Evolutionary conservation across 2,329 filamentous ascomycete species (phyloP), one percentile per base, ranked within the genome.

Genomic region (Rhynchosporium graminicola): DNA sequence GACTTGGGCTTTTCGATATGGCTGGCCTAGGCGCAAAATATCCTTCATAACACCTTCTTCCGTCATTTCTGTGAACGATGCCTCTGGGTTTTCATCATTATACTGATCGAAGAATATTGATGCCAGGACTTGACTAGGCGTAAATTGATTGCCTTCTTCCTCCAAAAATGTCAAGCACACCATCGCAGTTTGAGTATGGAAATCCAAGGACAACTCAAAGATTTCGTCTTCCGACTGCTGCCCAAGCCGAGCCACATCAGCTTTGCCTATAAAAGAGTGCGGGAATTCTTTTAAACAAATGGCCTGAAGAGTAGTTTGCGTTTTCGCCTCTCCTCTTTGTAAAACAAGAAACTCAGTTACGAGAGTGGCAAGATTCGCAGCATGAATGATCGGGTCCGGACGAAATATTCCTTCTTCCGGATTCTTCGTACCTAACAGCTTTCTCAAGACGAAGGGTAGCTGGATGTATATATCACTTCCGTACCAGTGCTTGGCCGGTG

Each of bases 111-210:
- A 77, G 58, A 85, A 85, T 0, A 79, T 68, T 0, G 74, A 69
- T 1, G 69, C 64, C 3, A 84, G 62, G 12, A 77, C 68, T 9
- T 71, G 68, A 12, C 77, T 70, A 3, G 80, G 77, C 63, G 79
- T 69, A 52, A 77, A 80, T 8, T 66, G 67, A 1, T 67, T 63
- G 4, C 62, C 46, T 4, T 73, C 67, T 33, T 73, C 57, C 61
- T 36, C 74, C 65, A 7, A 70, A 71, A 46, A 76, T 70, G 3
- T 82, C 4, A 83, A 69, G 5, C 75, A 70, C n/a, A 76, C 65
- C 46, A 85, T 80, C n/a, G 80, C 74, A 10, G 78, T 74, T 65
- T 87, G 84, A 2, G 83, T 85, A 2, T 83, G 79, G 28, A 87
- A 75, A 6, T 83, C 80, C 6, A 86, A 70, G 1, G 77, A 80